These are phyloP conservation scores for Boletus vinaceobasis DNA, from an alignment of 768 basidiomycete genomes.

Conservation along the genomic window DNA sequence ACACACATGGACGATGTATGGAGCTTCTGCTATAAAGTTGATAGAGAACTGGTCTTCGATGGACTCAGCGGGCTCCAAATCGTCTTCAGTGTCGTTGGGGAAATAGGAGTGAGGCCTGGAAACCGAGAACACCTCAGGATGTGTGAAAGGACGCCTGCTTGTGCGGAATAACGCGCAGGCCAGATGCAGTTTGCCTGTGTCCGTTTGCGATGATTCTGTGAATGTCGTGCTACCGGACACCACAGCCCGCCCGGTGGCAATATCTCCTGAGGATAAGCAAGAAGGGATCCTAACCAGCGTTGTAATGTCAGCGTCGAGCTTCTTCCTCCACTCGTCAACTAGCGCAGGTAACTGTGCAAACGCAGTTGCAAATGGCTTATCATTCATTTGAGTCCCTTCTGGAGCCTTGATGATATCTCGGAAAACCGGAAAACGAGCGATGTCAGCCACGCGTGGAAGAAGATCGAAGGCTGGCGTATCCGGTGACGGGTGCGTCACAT, in stretches of 20 bases:
- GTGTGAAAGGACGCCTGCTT: background rate
- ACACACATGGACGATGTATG: slow-evolving; percentile 5
- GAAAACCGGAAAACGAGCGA: background rate
- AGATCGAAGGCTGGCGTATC: background rate
- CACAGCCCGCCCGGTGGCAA: background rate
- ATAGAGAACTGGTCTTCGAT: background rate
- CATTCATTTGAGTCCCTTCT: no score
- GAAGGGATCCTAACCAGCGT: background rate
- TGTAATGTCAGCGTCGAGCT: background rate
- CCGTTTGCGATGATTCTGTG: background rate
- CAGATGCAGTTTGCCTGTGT: background rate
- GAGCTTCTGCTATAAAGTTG: slow-evolving; percentile 4
- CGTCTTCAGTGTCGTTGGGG: background rate
- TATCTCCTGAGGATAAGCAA: background rate
- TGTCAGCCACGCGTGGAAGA: background rate
- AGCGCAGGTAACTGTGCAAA: background rate
- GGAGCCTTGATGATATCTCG: background rate
- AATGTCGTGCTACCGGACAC: background rate
- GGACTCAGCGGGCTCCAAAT: background rate
- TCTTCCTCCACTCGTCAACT: background rate
- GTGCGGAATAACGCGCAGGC: slow-evolving; percentile 7
- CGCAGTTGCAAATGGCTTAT: background rate
- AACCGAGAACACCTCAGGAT: background rate
- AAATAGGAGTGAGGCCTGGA: background rate
- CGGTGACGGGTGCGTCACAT: background rate